Evolutionary conservation across 441 rosid species (phyloP).

Genomic region (Aleurites moluccanus): DNA sequence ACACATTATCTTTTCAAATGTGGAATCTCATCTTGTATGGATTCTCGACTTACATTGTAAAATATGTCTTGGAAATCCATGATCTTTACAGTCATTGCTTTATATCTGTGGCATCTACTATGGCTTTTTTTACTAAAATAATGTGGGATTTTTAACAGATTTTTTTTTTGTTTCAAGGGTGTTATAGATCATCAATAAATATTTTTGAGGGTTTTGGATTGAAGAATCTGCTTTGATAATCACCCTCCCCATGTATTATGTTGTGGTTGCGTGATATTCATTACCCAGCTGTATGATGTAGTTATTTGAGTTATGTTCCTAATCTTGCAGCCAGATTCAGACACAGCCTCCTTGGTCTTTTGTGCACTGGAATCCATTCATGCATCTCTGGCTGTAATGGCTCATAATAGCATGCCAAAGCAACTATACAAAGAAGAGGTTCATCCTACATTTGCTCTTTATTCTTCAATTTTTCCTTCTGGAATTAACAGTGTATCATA

Average conservation of each 20-base stretch:
- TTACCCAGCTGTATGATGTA: slow-evolving; percentile 7
- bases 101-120: not conserved
- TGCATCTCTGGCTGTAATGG: slow-evolving; percentile 90
- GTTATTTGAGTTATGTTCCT: slow-evolving; percentile 6
- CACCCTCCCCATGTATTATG: not conserved
- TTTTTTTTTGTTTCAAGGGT: not conserved
- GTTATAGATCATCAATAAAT: too few relatives aligned
- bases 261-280: not conserved
- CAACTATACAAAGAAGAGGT: slow-evolving; percentile 99
- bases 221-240: too few relatives aligned
- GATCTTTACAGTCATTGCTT: not conserved
- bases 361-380: slow-evolving; percentile 96
- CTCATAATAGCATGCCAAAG: slow-evolving; percentile 89
- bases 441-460: slow-evolving; percentile 21
- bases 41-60: not conserved
- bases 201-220: too few relatives aligned
- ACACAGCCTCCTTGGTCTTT: slow-evolving; percentile 56
- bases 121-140: not conserved
- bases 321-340: slow-evolving; percentile 74
- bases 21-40: not conserved
- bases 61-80: not conserved
- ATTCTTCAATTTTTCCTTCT: slow-evolving; percentile 17
- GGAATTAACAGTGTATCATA: not conserved
- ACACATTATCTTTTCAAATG: not conserved
- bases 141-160: not conserved